Conservation (phyloP, 441 rosid genomes). For the Adansonia madagascariensis region DNA sequence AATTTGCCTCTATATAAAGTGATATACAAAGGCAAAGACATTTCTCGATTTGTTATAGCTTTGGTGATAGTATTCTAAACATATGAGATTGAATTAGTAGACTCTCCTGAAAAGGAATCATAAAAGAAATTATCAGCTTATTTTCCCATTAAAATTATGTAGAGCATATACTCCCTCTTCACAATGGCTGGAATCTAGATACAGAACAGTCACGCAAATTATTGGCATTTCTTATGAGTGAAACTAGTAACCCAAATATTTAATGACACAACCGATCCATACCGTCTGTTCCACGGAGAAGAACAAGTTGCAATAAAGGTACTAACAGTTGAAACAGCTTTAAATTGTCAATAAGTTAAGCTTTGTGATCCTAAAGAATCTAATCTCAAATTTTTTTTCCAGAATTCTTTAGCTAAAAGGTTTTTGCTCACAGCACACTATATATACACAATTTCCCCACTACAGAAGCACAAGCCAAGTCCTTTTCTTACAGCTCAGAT, state of each 20-base stretch:
- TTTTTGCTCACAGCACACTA: background rate
- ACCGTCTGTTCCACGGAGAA: background rate
- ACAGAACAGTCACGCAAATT: background rate
- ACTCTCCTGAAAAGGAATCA: background rate
- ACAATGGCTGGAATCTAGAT: background rate
- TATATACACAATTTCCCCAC: background rate
- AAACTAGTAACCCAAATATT: background rate
- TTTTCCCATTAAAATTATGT: background rate
- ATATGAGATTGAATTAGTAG: background rate
- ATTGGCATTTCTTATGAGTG: background rate
- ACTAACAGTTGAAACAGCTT: background rate
- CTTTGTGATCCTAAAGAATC: background rate
- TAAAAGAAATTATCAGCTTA: background rate
- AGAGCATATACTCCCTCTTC: background rate
- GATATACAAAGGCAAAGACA: background rate
- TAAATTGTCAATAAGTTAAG: background rate
- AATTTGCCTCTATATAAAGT: background rate
- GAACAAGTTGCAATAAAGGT: background rate
- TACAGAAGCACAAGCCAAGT: background rate
- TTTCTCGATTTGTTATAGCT: background rate
- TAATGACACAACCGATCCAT: background rate
- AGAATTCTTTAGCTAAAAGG: background rate
- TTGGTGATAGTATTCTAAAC: background rate
- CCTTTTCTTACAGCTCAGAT: background rate
- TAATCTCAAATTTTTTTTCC: background rate